Conservation (phyloP, 371 early-diverging fungal genomes). For the Sporodiniella umbellata region DNA sequence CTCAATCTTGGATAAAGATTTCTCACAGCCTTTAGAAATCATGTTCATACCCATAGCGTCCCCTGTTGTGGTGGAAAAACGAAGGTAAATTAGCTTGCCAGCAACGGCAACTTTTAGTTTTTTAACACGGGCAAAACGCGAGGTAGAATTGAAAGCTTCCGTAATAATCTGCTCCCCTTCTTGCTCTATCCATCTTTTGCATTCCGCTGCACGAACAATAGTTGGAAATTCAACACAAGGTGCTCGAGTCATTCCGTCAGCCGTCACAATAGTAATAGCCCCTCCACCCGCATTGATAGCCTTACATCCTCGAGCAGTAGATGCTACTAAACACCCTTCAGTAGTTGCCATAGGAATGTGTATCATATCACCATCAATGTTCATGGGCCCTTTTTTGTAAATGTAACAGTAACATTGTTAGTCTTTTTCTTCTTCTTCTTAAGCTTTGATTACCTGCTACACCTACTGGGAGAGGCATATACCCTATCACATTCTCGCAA, state of each 20-base stretch:
- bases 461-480: slow-evolving; percentile 92
- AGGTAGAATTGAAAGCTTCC: slow-evolving; percentile 83
- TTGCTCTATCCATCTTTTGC: slow-evolving; percentile 75
- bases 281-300: slow-evolving; percentile 90
- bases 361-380: slow-evolving; percentile 73
- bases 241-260: slow-evolving; percentile 93
- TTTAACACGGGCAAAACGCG: slow-evolving; percentile 82
- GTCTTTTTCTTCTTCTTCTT: neutral
- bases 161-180: slow-evolving; percentile 67
- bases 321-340: slow-evolving; percentile 93
- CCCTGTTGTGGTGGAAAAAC: slow-evolving; percentile 90
- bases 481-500: slow-evolving; percentile 97
- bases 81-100: slow-evolving; percentile 77
- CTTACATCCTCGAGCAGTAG: slow-evolving; percentile 93
- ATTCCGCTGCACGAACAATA: slow-evolving; percentile 63
- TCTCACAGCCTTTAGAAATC: slow-evolving; percentile 95
- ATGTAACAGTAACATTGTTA: neutral
- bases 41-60: slow-evolving; percentile 99
- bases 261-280: slow-evolving; percentile 77
- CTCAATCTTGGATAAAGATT: slow-evolving; percentile 58
- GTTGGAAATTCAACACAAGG: slow-evolving; percentile 86
- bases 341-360: slow-evolving; percentile 97
- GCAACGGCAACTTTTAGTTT: slow-evolving; percentile 84
- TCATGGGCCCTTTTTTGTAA: slow-evolving; percentile 60
- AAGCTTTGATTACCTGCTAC: slow-evolving; percentile 54